Conservation (phyloP, 805 yeast species). For the Starmera amethionina region DNA sequence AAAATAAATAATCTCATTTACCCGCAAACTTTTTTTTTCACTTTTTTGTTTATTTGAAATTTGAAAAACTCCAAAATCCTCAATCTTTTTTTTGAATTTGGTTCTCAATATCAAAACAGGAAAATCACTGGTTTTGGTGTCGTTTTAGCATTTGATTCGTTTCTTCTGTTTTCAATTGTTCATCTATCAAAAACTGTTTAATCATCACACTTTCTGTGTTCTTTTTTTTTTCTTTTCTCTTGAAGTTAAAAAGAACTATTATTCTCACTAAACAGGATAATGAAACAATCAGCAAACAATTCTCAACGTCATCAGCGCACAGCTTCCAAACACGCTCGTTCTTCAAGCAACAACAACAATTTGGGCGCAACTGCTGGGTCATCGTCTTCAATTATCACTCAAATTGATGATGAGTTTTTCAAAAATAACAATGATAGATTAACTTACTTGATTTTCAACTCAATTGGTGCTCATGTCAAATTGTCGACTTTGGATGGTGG, state of each 20-base stretch:
- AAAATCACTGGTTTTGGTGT: no score
- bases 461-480: slow-evolving; percentile 48
- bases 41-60: no score
- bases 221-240: not conserved
- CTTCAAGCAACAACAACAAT: not conserved
- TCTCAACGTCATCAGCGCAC: not conserved
- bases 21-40: no score
- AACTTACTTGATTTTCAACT: slow-evolving; percentile 41
- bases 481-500: slow-evolving; percentile 58
- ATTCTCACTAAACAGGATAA: not conserved
- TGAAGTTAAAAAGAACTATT: not conserved
- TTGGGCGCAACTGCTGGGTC: not conserved
- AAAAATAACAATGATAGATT: slow-evolving; percentile 38
- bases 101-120: no score
- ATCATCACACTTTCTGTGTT: not conserved
- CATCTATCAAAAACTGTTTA: not conserved
- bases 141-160: no score
- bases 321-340: not conserved
- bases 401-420: slow-evolving; percentile 19
- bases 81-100: no score
- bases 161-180: no score
- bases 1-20: no score
- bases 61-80: no score
- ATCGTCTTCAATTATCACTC: not conserved
- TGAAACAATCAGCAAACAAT: not conserved